Conservation (phyloP, 306 rosid species). For the Canavalia gladiata region DNA sequence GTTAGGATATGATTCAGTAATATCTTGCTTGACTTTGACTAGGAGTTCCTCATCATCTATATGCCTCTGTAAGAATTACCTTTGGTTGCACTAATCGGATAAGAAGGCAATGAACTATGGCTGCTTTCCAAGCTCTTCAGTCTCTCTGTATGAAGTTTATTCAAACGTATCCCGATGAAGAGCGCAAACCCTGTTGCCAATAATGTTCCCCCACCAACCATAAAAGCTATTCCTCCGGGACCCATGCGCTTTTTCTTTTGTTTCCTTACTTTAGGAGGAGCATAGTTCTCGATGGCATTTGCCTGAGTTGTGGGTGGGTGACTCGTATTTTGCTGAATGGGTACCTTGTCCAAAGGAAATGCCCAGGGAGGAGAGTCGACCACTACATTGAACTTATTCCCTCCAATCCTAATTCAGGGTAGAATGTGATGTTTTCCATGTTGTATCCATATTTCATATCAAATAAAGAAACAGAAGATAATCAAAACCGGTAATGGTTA, state of each 20-base stretch:
- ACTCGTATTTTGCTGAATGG: constrained; percentile 60
- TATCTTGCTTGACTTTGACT: background rate
- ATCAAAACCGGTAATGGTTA: constrained; percentile 23
- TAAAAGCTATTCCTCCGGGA: constrained; percentile 78
- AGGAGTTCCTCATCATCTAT: constrained; percentile 1
- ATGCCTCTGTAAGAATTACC: constrained; percentile 54
- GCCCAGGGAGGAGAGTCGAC: constrained; percentile 84
- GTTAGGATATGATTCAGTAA: background rate
- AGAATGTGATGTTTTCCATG: constrained; percentile 32
- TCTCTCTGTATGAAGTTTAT: constrained; percentile 49
- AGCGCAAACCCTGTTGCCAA: constrained; percentile 70
- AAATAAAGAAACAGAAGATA: constrained; percentile 13
- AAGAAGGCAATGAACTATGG: constrained; percentile 52
- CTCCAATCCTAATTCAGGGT: constrained; percentile 72
- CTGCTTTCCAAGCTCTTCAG: constrained; percentile 52
- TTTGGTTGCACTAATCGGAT: constrained; percentile 56
- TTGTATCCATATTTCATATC: constrained; percentile 12
- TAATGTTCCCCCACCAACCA: constrained; percentile 77
- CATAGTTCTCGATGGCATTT: constrained; percentile 76
- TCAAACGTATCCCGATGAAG: constrained; percentile 61
- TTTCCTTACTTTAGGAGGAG: constrained; percentile 47
- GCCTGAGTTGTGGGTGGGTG: constrained; percentile 77
- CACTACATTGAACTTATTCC: constrained; percentile 69
- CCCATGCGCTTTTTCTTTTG: constrained; percentile 68
- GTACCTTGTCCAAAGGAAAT: constrained; percentile 69